A percentile compares a stretch with the other conserved stretches of the same genome.
These are phyloP conservation scores for Arthrobotrys pseudoclavata DNA, from an alignment of 2,329 filamentous ascomycete genomes.

Conservation along the genomic window DNA sequence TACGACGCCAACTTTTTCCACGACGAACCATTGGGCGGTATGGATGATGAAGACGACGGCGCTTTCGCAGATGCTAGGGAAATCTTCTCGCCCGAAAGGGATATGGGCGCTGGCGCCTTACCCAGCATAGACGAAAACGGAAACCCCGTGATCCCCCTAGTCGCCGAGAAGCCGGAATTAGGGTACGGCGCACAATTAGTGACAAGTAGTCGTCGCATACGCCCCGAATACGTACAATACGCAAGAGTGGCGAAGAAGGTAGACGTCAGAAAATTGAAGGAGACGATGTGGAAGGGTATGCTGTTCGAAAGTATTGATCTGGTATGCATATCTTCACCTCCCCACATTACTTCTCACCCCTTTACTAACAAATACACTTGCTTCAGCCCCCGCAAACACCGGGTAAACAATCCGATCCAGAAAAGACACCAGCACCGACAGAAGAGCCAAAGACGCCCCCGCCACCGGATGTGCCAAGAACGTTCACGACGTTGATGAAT, in stretches of 20 bases:
- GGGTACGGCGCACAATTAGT: constrained; percentile 77
- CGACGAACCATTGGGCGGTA: constrained; percentile 81
- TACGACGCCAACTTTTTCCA: constrained; percentile 99
- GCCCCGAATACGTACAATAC: constrained; percentile 79
- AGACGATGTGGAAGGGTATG: constrained; percentile 79
- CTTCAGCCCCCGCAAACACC: constrained; percentile 61
- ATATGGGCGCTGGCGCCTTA: constrained; percentile 66
- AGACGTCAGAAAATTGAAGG: constrained; percentile 77
- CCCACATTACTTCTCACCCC: background rate
- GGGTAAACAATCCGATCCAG: constrained; percentile 56
- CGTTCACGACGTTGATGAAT: constrained; percentile 94
- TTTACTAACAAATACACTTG: background rate
- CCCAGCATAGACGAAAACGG: constrained; percentile 64
- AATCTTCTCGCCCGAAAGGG: constrained; percentile 78
- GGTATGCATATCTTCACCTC: constrained; percentile 24
- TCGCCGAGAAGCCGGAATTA: constrained; percentile 47
- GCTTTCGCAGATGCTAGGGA: constrained; percentile 86
- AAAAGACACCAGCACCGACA: constrained; percentile 64
- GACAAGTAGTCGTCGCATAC: constrained; percentile 72
- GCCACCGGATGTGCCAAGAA: constrained; percentile 65
- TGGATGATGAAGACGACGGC: constrained; percentile 74
- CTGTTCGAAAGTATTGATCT: constrained; percentile 68
- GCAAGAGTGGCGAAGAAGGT: constrained; percentile 79
- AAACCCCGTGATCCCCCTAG: constrained; percentile 46
- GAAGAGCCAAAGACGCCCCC: constrained; percentile 65